These are phyloP conservation scores for Lathyrus tuberosus DNA, from an alignment of 306 rosid genomes.

Conservation along the genomic window DNA sequence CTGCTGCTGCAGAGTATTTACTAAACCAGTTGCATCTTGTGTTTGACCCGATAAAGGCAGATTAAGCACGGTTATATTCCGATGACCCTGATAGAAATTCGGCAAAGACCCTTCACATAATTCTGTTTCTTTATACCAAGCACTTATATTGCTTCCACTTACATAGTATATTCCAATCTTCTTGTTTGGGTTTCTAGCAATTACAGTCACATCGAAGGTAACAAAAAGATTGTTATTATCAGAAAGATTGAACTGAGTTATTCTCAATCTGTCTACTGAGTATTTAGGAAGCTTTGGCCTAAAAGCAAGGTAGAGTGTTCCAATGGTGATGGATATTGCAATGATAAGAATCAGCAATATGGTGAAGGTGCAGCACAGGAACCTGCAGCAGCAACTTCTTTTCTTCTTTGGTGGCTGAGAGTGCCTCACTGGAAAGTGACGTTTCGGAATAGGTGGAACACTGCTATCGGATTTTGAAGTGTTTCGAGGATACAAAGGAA, in stretches of 20 bases:
- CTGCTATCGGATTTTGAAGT: constrained; percentile 51
- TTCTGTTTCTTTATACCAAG: constrained; percentile 57
- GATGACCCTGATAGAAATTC: constrained; percentile 83
- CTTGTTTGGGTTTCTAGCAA: constrained; percentile 80
- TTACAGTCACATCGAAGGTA: constrained; percentile 59
- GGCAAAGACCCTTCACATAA: constrained; percentile 78
- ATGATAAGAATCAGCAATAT: constrained; percentile 47
- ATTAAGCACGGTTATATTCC: constrained; percentile 65
- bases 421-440: constrained; percentile 48
- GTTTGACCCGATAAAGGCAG: constrained; percentile 55
- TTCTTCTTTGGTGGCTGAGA: constrained; percentile 71
- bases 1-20: constrained; percentile 39
- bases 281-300: constrained; percentile 82
- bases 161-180: constrained; percentile 83
- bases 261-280: constrained; percentile 51
- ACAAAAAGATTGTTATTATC: constrained; percentile 47
- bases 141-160: constrained; percentile 76
- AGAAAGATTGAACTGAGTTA: constrained; percentile 45
- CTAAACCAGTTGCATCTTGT: constrained; percentile 49
- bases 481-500: constrained; percentile 59
- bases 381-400: constrained; percentile 70
- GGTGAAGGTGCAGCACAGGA: constrained; percentile 58
- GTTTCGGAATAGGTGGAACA: constrained; percentile 41
- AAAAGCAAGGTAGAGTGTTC: constrained; percentile 69
- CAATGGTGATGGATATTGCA: constrained; percentile 54